A percentile compares a stretch with the other conserved stretches of the same genome.
Evolutionary conservation across 2,329 filamentous ascomycete genomes (phyloP).

Genomic region (Xylaria hypoxylon): DNA sequence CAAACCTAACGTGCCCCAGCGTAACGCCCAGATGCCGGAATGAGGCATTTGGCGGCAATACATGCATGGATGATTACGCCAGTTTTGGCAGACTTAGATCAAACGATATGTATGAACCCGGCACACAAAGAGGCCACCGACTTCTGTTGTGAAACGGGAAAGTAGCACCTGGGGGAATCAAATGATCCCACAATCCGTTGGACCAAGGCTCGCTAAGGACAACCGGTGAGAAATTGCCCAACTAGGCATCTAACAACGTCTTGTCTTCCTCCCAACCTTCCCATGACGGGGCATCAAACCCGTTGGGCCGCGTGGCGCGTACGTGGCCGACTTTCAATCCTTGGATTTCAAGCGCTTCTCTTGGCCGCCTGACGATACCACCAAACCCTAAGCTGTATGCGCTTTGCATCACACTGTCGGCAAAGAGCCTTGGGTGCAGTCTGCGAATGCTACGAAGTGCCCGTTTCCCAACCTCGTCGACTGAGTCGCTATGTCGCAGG

Average conservation of each 20-base stretch:
- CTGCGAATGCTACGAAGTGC: conserved; percentile 64
- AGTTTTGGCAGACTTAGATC: conserved; percentile 5
- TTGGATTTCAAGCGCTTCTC: conserved; percentile 58
- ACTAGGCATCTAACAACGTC: conserved; percentile 40
- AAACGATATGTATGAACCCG: conserved; percentile 23
- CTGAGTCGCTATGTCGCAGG: conserved; percentile 67
- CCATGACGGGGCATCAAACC: conserved; percentile 69
- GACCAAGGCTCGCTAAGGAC: conserved; percentile 22
- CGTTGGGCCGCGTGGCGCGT: conserved; percentile 61
- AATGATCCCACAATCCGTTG: conserved; percentile 17
- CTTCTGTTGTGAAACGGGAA: conserved; percentile 35
- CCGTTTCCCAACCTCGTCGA: conserved; percentile 67
- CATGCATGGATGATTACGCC: conserved; percentile 17
- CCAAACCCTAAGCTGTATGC: conserved; percentile 51
- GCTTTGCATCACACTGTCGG: conserved; percentile 47
- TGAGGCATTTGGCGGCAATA: conserved; percentile 9
- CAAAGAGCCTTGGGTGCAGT: conserved; percentile 51
- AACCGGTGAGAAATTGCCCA: conserved; percentile 23
- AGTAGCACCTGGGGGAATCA: conserved; percentile 15
- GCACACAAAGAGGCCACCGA: conserved; percentile 14
- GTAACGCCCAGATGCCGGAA: conserved; percentile 9
- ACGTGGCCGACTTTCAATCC: conserved; percentile 59
- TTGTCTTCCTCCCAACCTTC: conserved; percentile 62
- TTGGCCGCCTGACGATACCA: conserved; percentile 58
- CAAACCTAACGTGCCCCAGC: conserved; percentile 11